Evolutionary conservation across 495 filamentous ascomycete species (phyloP), one percentile per base, ranked within the genome.

Genomic region (Penicillium subrubescens): DNA sequence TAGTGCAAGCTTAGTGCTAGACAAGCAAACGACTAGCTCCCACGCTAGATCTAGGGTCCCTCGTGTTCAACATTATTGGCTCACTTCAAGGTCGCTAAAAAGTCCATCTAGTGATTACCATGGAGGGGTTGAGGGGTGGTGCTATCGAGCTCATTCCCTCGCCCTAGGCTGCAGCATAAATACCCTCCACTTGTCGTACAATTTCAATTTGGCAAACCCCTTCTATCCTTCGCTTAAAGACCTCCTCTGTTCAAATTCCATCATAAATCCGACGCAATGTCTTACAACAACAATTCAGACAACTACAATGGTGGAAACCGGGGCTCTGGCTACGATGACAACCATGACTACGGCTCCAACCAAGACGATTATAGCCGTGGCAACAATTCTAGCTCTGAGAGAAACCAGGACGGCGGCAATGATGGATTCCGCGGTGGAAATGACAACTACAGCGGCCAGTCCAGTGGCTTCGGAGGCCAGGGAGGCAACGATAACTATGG

Each of bases 1-100:
- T 52, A 52, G 48, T 17, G 48, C 48, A 52, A 31, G 48, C 48
- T 52, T 52, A 52, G 48, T 31, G 48, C 48, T 31, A 11, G 15
- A 52, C 48, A 52, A 52, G 48, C 48, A 52, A 52, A 52, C 31
- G 25, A 52, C 48, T 31, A 51, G 48, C 25, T 29, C n/a, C 25
- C 2, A 5, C 14, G 48, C 48, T 52, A 27, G 8, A 52, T 31
- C 12, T n/a, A 31, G 5, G 48, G 23, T 8, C 48, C 25, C 48
- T 31, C 48, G 25, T 31, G 48, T 52, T 52, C 48, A 52, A 52
- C 27, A 52, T 31, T 21, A 52, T 52, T 52, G 48, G 48, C 25
- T 31, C 21, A 14, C 25, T 52, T 31, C 14, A 21, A 31, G 48
- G 25, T 52, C 48, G 48, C 48, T 27, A 52, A 52, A 31, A 10